Evolutionary conservation across 306 rosid genomes (phyloP).

Genomic region (Cyclanthera cordifolia): DNA sequence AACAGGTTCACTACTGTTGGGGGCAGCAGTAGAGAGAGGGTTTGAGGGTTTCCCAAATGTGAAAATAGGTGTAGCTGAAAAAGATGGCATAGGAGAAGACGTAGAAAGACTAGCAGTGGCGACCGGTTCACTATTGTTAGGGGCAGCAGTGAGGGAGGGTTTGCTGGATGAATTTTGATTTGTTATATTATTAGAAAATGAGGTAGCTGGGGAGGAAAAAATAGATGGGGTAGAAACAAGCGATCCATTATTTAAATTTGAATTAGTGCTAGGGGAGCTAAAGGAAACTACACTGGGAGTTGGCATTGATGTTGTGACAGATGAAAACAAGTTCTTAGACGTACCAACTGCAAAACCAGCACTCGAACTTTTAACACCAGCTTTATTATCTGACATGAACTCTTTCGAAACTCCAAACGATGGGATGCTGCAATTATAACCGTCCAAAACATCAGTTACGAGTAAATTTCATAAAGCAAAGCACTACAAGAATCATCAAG

Average conservation of each 20-base stretch:
- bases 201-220: constrained; percentile 23
- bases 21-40: too few species aligned
- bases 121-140: constrained; percentile 17
- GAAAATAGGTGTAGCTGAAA: constrained; percentile 27
- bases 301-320: constrained; percentile 28
- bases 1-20: too few species aligned
- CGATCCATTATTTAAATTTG: constrained; percentile 38
- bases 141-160: constrained; percentile 20
- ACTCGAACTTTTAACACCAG: constrained; percentile 22
- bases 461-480: background rate
- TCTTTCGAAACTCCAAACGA: constrained; percentile 23
- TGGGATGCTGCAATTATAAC: constrained; percentile 38
- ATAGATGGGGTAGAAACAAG: constrained; percentile 27
- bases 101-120: constrained; percentile 18
- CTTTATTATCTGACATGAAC: constrained; percentile 25
- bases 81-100: constrained; percentile 25
- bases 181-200: constrained; percentile 24
- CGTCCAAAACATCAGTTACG: background rate
- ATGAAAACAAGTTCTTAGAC: constrained; percentile 31
- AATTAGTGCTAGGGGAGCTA: constrained; percentile 24
- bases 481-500: background rate
- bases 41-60: constrained; percentile 43
- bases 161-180: constrained; percentile 31
- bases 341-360: constrained; percentile 24
- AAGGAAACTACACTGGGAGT: constrained; percentile 25